Conservation (phyloP, 371 early-diverging fungal species). For the Saksenaea oblongispora region DNA sequence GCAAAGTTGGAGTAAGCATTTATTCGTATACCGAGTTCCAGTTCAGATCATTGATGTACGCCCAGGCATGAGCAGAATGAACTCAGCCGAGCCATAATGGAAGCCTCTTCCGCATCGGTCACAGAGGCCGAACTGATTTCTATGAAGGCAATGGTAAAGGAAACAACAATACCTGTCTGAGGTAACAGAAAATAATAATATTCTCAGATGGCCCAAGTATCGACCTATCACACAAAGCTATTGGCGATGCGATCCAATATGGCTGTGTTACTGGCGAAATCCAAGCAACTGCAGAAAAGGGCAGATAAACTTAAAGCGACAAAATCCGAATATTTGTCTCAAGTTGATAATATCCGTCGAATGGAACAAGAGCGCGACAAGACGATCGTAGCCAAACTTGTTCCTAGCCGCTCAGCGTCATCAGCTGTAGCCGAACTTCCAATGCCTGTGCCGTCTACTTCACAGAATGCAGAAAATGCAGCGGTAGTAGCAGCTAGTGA, state of each 20-base stretch:
- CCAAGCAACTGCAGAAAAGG: constrained; percentile 30
- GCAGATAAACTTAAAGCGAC: constrained; percentile 31
- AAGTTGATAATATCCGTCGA: constrained; percentile 36
- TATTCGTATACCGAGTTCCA: background rate
- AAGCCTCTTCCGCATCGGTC: background rate
- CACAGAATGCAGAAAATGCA: background rate
- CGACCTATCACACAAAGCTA: constrained; percentile 38
- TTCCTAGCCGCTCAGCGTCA: constrained; percentile 7
- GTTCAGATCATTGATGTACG: background rate
- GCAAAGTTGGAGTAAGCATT: background rate
- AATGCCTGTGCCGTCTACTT: background rate
- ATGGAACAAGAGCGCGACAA: constrained; percentile 41
- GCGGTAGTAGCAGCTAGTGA: constrained; percentile 7
- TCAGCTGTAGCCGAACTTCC: background rate
- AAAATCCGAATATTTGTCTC: constrained; percentile 31
- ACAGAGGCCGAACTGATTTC: constrained; percentile 13
- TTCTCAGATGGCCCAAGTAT: constrained; percentile 37
- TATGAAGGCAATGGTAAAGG: constrained; percentile 22
- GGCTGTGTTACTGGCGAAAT: constrained; percentile 34
- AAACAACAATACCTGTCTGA: background rate
- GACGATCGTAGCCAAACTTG: constrained; percentile 31
- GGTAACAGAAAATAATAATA: background rate
- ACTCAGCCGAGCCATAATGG: background rate
- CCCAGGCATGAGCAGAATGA: background rate
- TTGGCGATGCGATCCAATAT: constrained; percentile 38